These are phyloP conservation scores for Chlorella sp. DNA, from an alignment of 139 green algal genomes.

Conservation along the genomic window DNA sequence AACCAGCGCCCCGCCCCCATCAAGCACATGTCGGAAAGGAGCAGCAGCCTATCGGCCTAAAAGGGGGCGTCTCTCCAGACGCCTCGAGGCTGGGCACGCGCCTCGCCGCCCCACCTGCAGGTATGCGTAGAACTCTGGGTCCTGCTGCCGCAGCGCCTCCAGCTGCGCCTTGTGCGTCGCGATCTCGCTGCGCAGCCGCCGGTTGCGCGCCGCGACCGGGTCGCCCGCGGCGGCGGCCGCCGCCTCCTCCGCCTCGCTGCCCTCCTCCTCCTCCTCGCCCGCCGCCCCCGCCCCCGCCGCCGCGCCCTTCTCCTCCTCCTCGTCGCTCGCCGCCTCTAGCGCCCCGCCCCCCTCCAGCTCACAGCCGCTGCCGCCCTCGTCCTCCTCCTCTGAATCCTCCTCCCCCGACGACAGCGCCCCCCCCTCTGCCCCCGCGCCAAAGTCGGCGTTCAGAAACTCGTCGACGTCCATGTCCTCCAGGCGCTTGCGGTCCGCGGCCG, in stretches of 20 bases:
- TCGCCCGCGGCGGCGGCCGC: neutral
- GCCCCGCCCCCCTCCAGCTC: constrained; percentile 1
- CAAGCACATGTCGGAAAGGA: too few species aligned
- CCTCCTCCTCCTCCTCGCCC: neutral
- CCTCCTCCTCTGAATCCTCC: constrained; percentile 1
- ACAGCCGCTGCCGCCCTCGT: neutral
- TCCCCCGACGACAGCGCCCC: neutral
- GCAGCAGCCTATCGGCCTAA: too few species aligned
- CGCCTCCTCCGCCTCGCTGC: neutral
- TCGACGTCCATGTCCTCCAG: constrained; percentile 41
- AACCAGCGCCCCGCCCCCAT: too few species aligned
- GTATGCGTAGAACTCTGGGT: constrained; percentile 96
- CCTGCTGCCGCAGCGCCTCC: constrained; percentile 77
- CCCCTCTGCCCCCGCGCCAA: neutral
- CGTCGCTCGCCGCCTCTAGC: neutral
- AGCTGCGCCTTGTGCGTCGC: constrained; percentile 76
- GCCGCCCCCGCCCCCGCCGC: neutral
- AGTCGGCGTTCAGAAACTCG: constrained; percentile 35
- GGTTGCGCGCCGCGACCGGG: neutral
- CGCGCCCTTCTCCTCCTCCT: neutral
- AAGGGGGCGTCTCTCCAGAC: too few species aligned
- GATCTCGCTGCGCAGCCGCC: constrained; percentile 50
- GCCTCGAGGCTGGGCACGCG: too few species aligned
- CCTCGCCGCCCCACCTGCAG: constrained; percentile 38
- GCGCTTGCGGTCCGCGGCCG: constrained; percentile 2